Evolutionary conservation across 2,329 filamentous ascomycete genomes (phyloP).

Genomic region (Nothomitra cinnamomea): DNA sequence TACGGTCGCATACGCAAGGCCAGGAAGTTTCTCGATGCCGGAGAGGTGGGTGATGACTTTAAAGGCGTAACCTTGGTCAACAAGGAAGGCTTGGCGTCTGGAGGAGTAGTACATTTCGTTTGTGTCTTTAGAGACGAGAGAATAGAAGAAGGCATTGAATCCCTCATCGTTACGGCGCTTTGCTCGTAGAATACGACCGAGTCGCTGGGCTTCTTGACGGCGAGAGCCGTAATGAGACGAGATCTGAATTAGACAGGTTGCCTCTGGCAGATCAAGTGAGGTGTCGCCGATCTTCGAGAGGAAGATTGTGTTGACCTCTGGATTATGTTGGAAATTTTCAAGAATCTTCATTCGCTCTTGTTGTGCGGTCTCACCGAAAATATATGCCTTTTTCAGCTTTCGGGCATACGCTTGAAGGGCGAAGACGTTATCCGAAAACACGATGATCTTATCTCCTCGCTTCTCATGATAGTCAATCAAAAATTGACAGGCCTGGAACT

Average conservation of each 20-base stretch:
- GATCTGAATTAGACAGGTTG: slow-evolving; percentile 92
- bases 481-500: slow-evolving; percentile 94
- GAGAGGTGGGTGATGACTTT: slow-evolving; percentile 95
- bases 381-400: slow-evolving; percentile 73
- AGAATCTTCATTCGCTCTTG: slow-evolving; percentile 72
- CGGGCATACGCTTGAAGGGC: slow-evolving; percentile 72
- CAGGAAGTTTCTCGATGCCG: slow-evolving; percentile 71
- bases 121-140: slow-evolving; percentile 90
- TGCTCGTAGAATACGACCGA: slow-evolving; percentile 83
- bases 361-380: slow-evolving; percentile 78
- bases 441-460: slow-evolving; percentile 91
- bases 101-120: slow-evolving; percentile 97
- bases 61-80: slow-evolving; percentile 97
- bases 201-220: slow-evolving; percentile 84
- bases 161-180: slow-evolving; percentile 95
- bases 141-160: slow-evolving; percentile 99
- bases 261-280: slow-evolving; percentile 90
- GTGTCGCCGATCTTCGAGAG: slow-evolving; percentile 96
- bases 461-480: slow-evolving; percentile 96
- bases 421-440: slow-evolving; percentile 96
- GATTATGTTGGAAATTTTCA: slow-evolving; percentile 90
- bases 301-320: slow-evolving; percentile 80
- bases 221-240: slow-evolving; percentile 95
- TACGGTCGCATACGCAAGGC: slow-evolving; percentile 63
- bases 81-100: slow-evolving; percentile 89